Percentiles rank a stretch among this genome's conserved stretches.
Conservation (phyloP, 805 yeast genomes). For the Zygosaccharomyces lentus region DNA sequence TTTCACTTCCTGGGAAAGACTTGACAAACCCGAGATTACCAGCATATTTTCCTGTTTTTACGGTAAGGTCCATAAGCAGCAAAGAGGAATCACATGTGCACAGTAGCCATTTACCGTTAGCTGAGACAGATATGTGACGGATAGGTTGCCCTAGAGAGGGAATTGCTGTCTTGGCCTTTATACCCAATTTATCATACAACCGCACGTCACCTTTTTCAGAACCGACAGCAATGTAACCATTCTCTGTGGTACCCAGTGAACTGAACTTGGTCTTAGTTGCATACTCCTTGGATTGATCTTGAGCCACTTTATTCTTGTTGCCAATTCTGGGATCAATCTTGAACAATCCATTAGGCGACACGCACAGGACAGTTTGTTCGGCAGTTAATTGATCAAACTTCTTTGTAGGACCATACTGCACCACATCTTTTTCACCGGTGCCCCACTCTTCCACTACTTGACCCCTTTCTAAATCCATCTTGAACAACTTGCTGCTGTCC, state of each 20-base stretch:
- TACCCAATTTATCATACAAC: slow-evolving; percentile 67
- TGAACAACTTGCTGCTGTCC: slow-evolving; percentile 47
- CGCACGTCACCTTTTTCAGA: slow-evolving; percentile 71
- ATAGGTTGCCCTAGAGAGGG: slow-evolving; percentile 82
- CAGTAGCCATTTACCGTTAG: slow-evolving; percentile 76
- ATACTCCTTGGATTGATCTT: slow-evolving; percentile 50
- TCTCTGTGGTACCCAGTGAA: slow-evolving; percentile 63
- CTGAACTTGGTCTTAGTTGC: slow-evolving; percentile 53
- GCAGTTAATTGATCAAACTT: slow-evolving; percentile 70
- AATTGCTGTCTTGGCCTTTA: slow-evolving; percentile 68
- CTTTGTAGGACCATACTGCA: slow-evolving; percentile 61
- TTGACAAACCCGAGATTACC: slow-evolving; percentile 61
- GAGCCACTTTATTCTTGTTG: slow-evolving; percentile 53
- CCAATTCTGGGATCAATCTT: slow-evolving; percentile 74
- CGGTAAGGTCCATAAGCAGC: slow-evolving; percentile 61
- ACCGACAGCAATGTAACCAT: slow-evolving; percentile 74
- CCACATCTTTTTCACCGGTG: slow-evolving; percentile 47
- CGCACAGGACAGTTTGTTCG: slow-evolving; percentile 72
- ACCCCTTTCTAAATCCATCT: slow-evolving; percentile 78
- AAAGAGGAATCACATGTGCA: slow-evolving; percentile 75
- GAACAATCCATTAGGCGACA: slow-evolving; percentile 62
- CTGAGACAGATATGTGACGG: slow-evolving; percentile 62
- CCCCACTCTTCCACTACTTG: slow-evolving; percentile 84
- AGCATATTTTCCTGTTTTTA: slow-evolving; percentile 56
- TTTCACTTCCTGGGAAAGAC: slow-evolving; percentile 57